Evolutionary conservation across 2,329 filamentous ascomycete genomes (phyloP).

Genomic region (Fusarium aywerte): DNA sequence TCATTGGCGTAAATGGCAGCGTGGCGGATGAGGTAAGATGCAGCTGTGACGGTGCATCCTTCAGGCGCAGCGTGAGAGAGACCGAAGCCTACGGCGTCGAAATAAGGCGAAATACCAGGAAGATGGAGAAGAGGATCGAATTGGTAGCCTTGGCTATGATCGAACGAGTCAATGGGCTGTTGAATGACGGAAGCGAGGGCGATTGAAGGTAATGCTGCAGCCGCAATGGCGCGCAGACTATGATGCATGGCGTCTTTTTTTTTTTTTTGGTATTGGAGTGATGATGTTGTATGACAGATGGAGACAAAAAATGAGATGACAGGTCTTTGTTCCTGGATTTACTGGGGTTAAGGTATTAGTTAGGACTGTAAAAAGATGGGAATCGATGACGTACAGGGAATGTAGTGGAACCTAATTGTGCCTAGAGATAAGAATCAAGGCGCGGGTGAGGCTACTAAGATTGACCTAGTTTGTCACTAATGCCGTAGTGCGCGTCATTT

Average conservation of each 20-base stretch:
- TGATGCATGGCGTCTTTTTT: conserved; percentile 6
- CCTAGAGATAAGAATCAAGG: not conserved
- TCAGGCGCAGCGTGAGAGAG: conserved; percentile 36
- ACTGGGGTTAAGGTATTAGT: not conserved
- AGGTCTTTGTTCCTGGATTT: not conserved
- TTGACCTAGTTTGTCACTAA: not conserved
- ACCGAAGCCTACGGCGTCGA: conserved; percentile 41
- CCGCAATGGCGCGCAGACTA: conserved; percentile 5
- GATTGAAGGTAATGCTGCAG: conserved; percentile 2
- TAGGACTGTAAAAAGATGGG: not conserved
- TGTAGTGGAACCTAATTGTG: not conserved
- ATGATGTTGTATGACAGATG: not conserved
- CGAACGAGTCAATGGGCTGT: conserved; percentile 29
- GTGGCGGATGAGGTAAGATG: conserved; percentile 41
- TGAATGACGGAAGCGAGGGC: conserved; percentile 21
- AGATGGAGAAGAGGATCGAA: conserved; percentile 42
- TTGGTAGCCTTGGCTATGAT: conserved; percentile 40
- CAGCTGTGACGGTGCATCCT: conserved; percentile 37
- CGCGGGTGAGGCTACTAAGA: not conserved
- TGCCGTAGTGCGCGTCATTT: not conserved
- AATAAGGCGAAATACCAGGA: conserved; percentile 43
- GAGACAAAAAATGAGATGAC: not conserved
- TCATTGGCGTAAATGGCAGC: conserved; percentile 43
- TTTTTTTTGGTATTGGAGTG: not conserved
- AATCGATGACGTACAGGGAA: conserved; percentile 3